Conservation (phyloP, 2,329 filamentous ascomycete species). For the Penicillium olsonii region DNA sequence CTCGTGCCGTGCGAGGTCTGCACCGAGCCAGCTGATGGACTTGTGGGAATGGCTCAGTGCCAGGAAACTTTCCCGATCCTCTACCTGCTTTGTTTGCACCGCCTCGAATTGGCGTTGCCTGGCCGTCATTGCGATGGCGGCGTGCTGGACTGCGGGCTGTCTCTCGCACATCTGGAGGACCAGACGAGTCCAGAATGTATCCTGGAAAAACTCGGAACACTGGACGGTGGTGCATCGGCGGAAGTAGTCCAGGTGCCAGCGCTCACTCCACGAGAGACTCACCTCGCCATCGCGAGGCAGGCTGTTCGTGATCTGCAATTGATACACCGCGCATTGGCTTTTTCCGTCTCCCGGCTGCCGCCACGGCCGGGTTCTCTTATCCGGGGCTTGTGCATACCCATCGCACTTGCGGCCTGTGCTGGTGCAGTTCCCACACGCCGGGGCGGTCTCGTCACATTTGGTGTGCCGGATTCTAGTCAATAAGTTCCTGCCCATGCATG, state of each 20-base stretch:
- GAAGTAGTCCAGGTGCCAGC: neutral
- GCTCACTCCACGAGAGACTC: neutral
- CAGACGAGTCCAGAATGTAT: neutral
- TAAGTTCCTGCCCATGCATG: neutral
- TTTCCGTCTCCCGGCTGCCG: neutral
- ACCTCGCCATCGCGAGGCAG: neutral
- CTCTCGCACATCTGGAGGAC: neutral
- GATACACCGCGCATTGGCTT: neutral
- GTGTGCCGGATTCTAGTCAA: neutral
- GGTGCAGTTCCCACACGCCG: neutral
- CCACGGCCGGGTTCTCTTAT: neutral
- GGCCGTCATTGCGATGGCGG: neutral
- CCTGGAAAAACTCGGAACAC: neutral
- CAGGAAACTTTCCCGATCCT: neutral
- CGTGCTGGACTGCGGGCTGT: neutral
- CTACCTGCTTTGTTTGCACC: neutral
- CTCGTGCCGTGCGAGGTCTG: neutral
- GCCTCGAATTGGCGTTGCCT: neutral
- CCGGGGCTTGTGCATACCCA: neutral
- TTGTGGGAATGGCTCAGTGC: neutral
- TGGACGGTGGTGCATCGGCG: neutral
- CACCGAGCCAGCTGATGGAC: neutral
- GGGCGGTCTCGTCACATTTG: conserved; percentile 7
- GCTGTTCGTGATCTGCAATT: neutral
- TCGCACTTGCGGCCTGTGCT: neutral